Conservation (phyloP, 805 yeast species). For the Diddensiella transvaalensis region DNA sequence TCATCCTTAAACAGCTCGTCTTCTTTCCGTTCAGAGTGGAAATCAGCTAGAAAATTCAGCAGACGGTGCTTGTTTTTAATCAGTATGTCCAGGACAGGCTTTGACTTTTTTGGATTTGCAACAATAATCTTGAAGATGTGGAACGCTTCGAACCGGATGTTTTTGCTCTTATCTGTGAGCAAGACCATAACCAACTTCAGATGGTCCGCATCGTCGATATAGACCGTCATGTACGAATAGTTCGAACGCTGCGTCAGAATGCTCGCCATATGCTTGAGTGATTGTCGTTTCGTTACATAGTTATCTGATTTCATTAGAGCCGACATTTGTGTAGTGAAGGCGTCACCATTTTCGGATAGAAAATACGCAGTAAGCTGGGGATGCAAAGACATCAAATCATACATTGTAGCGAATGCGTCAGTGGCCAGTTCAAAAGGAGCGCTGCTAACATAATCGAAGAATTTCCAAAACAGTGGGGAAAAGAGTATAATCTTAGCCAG, state of each 20-base stretch:
- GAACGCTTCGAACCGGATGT: constrained; percentile 85
- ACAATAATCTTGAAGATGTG: constrained; percentile 91
- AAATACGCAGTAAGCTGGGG: constrained; percentile 68
- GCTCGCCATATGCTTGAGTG: constrained; percentile 67
- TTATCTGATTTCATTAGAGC: constrained; percentile 68
- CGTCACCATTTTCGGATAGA: constrained; percentile 51
- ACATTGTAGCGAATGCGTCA: constrained; percentile 76
- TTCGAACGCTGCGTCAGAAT: constrained; percentile 69
- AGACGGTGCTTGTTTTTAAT: constrained; percentile 79
- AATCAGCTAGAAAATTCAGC: constrained; percentile 61
- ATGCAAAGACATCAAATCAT: constrained; percentile 66
- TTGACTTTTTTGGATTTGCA: constrained; percentile 91
- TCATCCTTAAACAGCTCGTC: constrained; percentile 71
- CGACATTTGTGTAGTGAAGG: constrained; percentile 62
- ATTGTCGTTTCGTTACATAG: constrained; percentile 91
- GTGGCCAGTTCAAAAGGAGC: constrained; percentile 87
- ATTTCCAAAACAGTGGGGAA: constrained; percentile 71
- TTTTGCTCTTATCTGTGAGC: constrained; percentile 82
- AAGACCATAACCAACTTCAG: constrained; percentile 82
- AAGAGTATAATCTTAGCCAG: constrained; percentile 58
- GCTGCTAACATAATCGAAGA: constrained; percentile 70
- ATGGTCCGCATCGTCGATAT: constrained; percentile 77
- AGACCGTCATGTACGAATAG: constrained; percentile 65
- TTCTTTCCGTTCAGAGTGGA: constrained; percentile 58
- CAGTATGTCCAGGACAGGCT: constrained; percentile 73